Evolutionary conservation across 331 rosid genomes (phyloP).

Genomic region (Rosa hybrid): DNA sequence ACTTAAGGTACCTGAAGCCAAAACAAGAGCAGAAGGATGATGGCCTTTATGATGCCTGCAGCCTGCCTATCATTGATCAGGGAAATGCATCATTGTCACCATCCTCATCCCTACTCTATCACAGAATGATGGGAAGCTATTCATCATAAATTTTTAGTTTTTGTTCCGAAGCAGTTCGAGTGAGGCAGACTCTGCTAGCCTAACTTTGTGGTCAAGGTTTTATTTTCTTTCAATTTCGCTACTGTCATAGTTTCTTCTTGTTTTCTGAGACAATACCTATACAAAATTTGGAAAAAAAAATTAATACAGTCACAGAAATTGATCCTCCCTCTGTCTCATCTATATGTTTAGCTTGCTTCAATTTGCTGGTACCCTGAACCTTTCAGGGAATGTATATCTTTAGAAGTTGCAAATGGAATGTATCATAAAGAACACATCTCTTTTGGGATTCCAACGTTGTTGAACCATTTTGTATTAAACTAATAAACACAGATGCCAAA

Average conservation of each 20-base stretch:
- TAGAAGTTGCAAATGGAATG: no score
- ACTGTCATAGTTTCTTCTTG: background rate
- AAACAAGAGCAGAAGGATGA: constrained; percentile 74
- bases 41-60: constrained; percentile 32
- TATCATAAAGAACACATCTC: no score
- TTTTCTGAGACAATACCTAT: constrained; percentile 13
- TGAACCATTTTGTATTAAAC: no score
- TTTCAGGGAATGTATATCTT: no score
- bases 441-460: no score
- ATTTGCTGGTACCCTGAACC: background rate
- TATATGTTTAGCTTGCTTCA: background rate
- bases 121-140: constrained; percentile 51
- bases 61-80: constrained; percentile 42
- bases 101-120: constrained; percentile 40
- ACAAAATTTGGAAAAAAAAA: constrained; percentile 15
- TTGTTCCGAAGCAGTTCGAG: constrained; percentile 5
- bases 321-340: background rate
- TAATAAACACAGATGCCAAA: no score
- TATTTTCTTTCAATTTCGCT: constrained; percentile 3
- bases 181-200: constrained; percentile 18
- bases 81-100: constrained; percentile 40
- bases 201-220: constrained; percentile 15
- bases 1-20: constrained; percentile 51
- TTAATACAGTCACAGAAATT: background rate
- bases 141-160: constrained; percentile 32